These are phyloP conservation scores for Ophiostoma sp. DNA, from an alignment of 2,329 filamentous ascomycete species.

Conservation along the genomic window DNA sequence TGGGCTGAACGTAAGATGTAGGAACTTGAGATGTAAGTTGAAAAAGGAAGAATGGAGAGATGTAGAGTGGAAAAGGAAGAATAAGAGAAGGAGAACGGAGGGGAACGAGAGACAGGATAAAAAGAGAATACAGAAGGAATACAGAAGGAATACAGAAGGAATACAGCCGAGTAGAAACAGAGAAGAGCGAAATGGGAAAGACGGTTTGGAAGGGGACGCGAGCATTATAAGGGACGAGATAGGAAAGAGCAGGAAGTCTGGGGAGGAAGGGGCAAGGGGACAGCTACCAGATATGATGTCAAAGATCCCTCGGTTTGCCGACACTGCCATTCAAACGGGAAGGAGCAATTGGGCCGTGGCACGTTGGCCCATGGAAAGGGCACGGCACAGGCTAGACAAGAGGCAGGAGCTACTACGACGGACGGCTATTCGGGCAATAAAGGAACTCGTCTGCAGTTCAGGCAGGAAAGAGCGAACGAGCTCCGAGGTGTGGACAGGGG, in stretches of 20 bases:
- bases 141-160: neutral
- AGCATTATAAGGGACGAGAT: neutral
- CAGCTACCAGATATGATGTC: neutral
- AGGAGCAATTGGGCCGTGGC: neutral
- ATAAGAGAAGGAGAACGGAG: neutral
- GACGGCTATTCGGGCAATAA: neutral
- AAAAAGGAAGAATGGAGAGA: neutral
- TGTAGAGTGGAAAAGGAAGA: neutral
- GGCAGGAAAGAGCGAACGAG: neutral
- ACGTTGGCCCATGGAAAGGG: neutral
- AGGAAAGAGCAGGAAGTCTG: neutral
- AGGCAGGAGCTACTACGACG: neutral
- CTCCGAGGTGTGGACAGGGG: neutral
- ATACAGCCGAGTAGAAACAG: no score
- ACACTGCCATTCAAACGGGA: neutral
- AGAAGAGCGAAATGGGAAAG: neutral
- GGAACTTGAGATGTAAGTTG: neutral
- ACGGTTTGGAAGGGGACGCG: neutral
- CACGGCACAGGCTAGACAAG: neutral
- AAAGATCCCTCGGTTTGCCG: conserved; percentile 2
- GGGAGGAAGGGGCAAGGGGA: conserved; percentile 2
- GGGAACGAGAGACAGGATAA: neutral
- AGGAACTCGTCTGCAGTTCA: neutral
- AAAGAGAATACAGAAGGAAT: neutral
- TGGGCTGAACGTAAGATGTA: neutral